phyloP scores from a whole-genome alignment of 2,329 filamentous ascomycete species.

The Thermothelomyces thermophilus region DNA sequence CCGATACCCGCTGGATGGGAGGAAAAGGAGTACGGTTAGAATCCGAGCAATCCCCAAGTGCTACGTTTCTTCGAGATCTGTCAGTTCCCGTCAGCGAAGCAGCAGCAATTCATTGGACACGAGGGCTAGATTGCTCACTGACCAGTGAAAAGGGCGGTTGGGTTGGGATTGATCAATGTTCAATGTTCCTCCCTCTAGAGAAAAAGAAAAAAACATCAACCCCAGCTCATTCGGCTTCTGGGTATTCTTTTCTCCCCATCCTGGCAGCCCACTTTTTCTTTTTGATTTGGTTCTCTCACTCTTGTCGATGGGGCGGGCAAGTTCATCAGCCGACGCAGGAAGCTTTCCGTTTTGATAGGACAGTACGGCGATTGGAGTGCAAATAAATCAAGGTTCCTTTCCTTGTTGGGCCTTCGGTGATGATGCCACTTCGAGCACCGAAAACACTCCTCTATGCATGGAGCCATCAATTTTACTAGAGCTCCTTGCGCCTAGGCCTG shows the following conservation, averaged over 20 bases:
- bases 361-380: conserved; percentile 24
- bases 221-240: conserved; percentile 8
- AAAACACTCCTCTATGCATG: no score
- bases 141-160: not conserved
- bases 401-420: not conserved
- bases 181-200: not conserved
- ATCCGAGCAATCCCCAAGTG: not conserved
- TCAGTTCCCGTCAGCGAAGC: not conserved
- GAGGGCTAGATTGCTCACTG: not conserved
- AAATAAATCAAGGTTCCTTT: conserved; percentile 19
- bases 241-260: conserved; percentile 5
- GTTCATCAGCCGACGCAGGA: conserved; percentile 25
- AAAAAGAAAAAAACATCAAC: not conserved
- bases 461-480: no score
- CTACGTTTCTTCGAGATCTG: not conserved
- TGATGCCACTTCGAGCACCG: not conserved
- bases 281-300: conserved; percentile 25
- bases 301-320: conserved; percentile 14
- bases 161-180: conserved; percentile 4
- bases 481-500: no score
- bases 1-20: not conserved
- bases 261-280: conserved; percentile 15
- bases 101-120: not conserved
- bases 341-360: conserved; percentile 40
- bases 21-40: not conserved